These are phyloP conservation scores for Candida hungchunana DNA, from an alignment of 805 yeast species.

Conservation along the genomic window DNA sequence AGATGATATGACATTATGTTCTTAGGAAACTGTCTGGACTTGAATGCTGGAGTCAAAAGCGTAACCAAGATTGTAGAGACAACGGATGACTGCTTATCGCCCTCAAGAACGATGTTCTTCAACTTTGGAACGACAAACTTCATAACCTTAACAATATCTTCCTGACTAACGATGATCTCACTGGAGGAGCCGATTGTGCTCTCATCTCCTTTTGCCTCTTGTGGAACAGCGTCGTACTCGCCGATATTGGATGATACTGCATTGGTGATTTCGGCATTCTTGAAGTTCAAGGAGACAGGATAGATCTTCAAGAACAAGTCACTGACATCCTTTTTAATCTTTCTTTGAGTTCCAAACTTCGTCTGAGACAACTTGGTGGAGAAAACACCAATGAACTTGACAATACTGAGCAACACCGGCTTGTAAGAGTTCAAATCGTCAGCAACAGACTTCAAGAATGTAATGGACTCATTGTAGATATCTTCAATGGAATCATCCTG, in stretches of 20 bases:
- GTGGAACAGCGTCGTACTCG: constrained; percentile 8
- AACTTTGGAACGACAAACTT: constrained; percentile 30
- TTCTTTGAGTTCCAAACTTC: constrained; percentile 58
- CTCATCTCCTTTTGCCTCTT: constrained; percentile 10
- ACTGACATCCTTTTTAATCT: constrained; percentile 49
- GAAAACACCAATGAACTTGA: constrained; percentile 49
- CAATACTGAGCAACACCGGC: constrained; percentile 45
- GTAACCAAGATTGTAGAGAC: constrained; percentile 51
- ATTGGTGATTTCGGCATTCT: constrained; percentile 15
- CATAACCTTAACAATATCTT: constrained; percentile 42
- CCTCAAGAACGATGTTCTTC: constrained; percentile 37
- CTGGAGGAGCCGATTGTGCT: constrained; percentile 15
- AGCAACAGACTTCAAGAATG: constrained; percentile 57
- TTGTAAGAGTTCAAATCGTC: constrained; percentile 45
- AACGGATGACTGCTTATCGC: constrained; percentile 53
- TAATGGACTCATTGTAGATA: constrained; percentile 56
- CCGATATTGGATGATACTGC: constrained; percentile 12
- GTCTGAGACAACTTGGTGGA: constrained; percentile 53
- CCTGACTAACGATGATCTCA: constrained; percentile 28
- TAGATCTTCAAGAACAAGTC: constrained; percentile 40
- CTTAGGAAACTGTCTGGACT: constrained; percentile 36
- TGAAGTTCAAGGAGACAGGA: constrained; percentile 28
- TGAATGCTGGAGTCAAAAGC: constrained; percentile 49
- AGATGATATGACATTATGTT: constrained; percentile 39
- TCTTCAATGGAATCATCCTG: constrained; percentile 80